Conservation (phyloP, 495 filamentous ascomycete species). For the Viridothelium virens region DNA sequence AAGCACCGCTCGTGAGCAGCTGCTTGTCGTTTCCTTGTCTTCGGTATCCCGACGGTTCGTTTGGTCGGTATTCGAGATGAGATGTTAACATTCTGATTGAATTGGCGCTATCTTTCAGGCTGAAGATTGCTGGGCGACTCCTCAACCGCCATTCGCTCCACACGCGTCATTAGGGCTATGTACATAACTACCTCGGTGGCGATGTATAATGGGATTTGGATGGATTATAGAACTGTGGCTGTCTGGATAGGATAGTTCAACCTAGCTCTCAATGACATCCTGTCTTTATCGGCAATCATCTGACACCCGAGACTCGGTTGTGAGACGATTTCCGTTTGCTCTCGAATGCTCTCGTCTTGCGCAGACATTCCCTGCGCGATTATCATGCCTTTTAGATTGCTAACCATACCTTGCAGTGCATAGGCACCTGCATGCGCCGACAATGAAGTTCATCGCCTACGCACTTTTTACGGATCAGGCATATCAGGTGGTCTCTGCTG, state of each 20-base stretch:
- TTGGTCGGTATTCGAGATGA: not conserved
- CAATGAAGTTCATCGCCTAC: too few species aligned
- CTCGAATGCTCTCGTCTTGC: too few species aligned
- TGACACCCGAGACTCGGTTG: not conserved
- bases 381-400: too few species aligned
- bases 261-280: not conserved
- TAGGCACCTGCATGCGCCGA: too few species aligned
- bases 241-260: not conserved
- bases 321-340: too few species aligned
- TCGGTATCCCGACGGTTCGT: not conserved
- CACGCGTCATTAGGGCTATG: conserved; percentile 8
- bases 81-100: not conserved
- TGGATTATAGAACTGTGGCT: not conserved
- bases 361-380: too few species aligned
- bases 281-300: not conserved
- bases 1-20: not conserved
- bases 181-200: not conserved
- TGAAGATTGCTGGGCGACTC: not conserved
- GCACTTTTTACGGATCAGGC: too few species aligned
- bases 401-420: too few species aligned
- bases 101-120: not conserved
- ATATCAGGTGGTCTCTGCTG: too few species aligned
- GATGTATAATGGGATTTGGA: not conserved
- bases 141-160: not conserved
- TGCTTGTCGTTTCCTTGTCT: not conserved